Evolutionary conservation across 1,139 yeast species (phyloP).

Genomic region (Saccharomyces hybrid): DNA sequence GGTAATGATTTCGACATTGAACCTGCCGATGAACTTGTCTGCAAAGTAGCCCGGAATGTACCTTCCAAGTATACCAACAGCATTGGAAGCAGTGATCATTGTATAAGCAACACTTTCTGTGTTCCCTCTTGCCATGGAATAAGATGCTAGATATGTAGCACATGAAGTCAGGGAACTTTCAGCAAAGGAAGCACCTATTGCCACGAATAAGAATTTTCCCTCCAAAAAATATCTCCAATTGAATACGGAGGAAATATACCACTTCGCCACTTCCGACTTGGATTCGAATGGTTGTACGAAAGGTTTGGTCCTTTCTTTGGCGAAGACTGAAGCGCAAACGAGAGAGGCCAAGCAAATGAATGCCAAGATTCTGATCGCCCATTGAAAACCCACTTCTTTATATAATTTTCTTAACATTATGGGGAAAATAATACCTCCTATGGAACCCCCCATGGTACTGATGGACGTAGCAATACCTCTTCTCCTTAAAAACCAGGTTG

Average conservation of each 20-base stretch:
- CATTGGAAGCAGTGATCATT: constrained; percentile 50
- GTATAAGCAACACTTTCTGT: constrained; percentile 45
- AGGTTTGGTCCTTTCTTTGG: constrained; percentile 40
- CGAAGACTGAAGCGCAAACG: constrained; percentile 36
- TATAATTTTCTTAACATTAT: constrained; percentile 49
- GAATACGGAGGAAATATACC: constrained; percentile 27
- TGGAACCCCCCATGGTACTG: constrained; percentile 56
- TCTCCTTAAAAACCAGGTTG: constrained; percentile 51
- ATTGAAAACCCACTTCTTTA: constrained; percentile 45
- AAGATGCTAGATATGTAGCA: constrained; percentile 26
- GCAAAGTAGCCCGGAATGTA: constrained; percentile 47
- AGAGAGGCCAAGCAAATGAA: constrained; percentile 42
- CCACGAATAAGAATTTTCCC: constrained; percentile 35
- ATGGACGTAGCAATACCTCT: constrained; percentile 51
- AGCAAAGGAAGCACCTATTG: constrained; percentile 40
- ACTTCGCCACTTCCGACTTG: constrained; percentile 18
- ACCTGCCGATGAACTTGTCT: constrained; percentile 49
- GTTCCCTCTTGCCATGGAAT: constrained; percentile 36
- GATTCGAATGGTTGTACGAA: constrained; percentile 20
- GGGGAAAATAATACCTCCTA: constrained; percentile 59
- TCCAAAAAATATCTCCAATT: constrained; percentile 36
- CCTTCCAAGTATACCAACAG: constrained; percentile 53
- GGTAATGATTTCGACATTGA: constrained; percentile 45
- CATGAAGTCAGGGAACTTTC: constrained; percentile 51
- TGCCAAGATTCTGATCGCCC: constrained; percentile 56